Evolutionary conservation across 306 rosid species (phyloP).

Genomic region (Nissolia schottii): DNA sequence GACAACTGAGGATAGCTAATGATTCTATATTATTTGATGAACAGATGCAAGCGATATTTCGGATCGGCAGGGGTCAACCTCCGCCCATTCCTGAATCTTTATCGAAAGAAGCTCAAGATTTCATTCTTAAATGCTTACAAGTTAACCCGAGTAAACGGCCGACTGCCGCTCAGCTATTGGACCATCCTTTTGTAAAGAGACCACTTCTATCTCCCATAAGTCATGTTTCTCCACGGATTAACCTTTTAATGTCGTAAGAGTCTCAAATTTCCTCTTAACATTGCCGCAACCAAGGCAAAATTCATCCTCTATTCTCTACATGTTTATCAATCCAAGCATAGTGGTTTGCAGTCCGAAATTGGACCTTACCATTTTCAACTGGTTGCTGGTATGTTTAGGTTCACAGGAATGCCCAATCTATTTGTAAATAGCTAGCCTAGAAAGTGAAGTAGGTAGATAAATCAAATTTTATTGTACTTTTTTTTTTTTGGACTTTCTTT

Average conservation of each 20-base stretch:
- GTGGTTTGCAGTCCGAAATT: neutral
- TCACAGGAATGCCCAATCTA: neutral
- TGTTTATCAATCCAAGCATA: neutral
- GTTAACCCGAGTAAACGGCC: slow-evolving; percentile 42
- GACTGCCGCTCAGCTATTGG: slow-evolving; percentile 31
- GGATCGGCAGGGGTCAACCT: slow-evolving; percentile 35
- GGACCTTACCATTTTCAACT: neutral
- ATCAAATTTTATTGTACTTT: neutral
- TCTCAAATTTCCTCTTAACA: neutral
- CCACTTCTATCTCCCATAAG: slow-evolving; percentile 34
- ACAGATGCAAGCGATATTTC: slow-evolving; percentile 38
- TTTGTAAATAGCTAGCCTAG: neutral
- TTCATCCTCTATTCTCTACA: neutral
- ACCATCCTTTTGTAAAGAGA: slow-evolving; percentile 50
- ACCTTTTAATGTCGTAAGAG: slow-evolving; percentile 12
- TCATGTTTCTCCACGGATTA: slow-evolving; percentile 32
- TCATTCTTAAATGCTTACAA: slow-evolving; percentile 43
- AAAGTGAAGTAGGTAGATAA: neutral
- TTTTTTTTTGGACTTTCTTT: neutral
- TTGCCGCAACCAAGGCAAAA: neutral
- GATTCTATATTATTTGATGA: neutral
- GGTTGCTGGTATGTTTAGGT: neutral
- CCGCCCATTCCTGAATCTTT: slow-evolving; percentile 45
- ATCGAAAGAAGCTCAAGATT: slow-evolving; percentile 40
- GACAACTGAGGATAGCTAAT: neutral